phyloP scores from a whole-genome alignment of 2,329 filamentous ascomycete genomes.

The Sphaceloma murrayae region DNA sequence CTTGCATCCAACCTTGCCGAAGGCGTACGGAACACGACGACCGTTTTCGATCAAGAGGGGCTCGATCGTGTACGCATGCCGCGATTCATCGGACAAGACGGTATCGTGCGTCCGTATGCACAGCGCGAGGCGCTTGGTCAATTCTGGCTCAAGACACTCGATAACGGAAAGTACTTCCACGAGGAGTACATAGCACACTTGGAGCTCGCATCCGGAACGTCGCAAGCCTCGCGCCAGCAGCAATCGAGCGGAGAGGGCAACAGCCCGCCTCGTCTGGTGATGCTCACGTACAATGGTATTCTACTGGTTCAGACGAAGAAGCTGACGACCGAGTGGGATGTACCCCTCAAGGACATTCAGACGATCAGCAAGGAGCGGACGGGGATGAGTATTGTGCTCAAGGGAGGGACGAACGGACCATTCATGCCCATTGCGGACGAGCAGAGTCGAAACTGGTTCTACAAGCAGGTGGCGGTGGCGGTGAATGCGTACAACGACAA shows the following conservation, averaged over 20 bases:
- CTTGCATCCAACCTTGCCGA: slow-evolving; percentile 95
- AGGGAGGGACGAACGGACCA: slow-evolving; percentile 85
- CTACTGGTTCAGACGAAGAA: slow-evolving; percentile 82
- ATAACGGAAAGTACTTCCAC: slow-evolving; percentile 96
- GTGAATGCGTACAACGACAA: slow-evolving; percentile 60
- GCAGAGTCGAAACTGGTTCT: slow-evolving; percentile 58
- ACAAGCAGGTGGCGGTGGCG: slow-evolving; percentile 55
- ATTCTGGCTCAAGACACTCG: slow-evolving; percentile 97
- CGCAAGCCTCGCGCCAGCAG: slow-evolving; percentile 49
- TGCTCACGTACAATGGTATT: slow-evolving; percentile 55
- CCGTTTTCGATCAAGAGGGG: slow-evolving; percentile 90
- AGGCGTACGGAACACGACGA: slow-evolving; percentile 96
- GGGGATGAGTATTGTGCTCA: slow-evolving; percentile 76
- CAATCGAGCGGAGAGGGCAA: slow-evolving; percentile 16
- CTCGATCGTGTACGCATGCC: slow-evolving; percentile 90
- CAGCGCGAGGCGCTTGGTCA: slow-evolving; percentile 93
- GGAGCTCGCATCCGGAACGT: slow-evolving; percentile 57
- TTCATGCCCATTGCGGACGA: slow-evolving; percentile 94
- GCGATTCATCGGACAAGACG: slow-evolving; percentile 83
- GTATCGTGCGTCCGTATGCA: slow-evolving; percentile 87
- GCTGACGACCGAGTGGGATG: slow-evolving; percentile 88
- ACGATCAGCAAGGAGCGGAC: slow-evolving; percentile 96
- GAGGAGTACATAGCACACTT: slow-evolving; percentile 95
- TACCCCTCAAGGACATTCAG: slow-evolving; percentile 89
- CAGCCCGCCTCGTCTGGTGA: slow-evolving; percentile 55